These are phyloP conservation scores for Petrea volubilis DNA, from an alignment of 257 asterid genomes.

Conservation along the genomic window DNA sequence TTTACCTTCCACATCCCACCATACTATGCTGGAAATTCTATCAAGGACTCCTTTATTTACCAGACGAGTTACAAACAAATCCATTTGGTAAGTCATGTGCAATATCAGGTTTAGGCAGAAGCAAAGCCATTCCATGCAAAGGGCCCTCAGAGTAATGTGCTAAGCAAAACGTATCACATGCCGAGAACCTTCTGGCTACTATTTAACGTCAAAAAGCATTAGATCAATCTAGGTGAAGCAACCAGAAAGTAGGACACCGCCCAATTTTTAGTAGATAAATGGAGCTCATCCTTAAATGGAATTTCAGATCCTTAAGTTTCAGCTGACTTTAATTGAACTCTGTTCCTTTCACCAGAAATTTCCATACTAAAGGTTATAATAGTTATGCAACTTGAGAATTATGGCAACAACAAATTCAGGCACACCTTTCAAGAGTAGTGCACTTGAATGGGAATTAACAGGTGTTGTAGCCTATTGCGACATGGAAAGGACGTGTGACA, in stretches of 20 bases:
- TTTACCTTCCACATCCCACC: background rate
- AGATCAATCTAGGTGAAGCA: background rate
- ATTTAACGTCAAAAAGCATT: background rate
- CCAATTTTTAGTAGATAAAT: background rate
- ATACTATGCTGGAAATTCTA: background rate
- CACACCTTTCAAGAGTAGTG: background rate
- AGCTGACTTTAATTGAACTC: background rate
- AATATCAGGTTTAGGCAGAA: background rate
- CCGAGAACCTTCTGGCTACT: background rate
- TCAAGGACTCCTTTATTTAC: background rate
- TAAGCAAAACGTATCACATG: background rate
- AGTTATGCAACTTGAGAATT: background rate
- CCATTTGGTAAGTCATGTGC: background rate
- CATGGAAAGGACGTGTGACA: background rate
- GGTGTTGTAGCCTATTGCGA: slow-evolving; percentile 6
- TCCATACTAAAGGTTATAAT: background rate
- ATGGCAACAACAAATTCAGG: background rate
- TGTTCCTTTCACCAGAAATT: background rate
- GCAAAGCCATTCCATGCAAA: background rate
- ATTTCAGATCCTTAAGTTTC: background rate
- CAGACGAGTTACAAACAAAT: too few species aligned
- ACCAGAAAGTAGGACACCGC: background rate
- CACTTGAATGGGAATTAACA: background rate
- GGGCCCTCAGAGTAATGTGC: background rate
- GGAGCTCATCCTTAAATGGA: background rate